Evolutionary conservation across 1,139 yeast genomes (phyloP), one percentile per base, ranked within the genome.

Genomic region (Debaryomyces psychrophilus): DNA sequence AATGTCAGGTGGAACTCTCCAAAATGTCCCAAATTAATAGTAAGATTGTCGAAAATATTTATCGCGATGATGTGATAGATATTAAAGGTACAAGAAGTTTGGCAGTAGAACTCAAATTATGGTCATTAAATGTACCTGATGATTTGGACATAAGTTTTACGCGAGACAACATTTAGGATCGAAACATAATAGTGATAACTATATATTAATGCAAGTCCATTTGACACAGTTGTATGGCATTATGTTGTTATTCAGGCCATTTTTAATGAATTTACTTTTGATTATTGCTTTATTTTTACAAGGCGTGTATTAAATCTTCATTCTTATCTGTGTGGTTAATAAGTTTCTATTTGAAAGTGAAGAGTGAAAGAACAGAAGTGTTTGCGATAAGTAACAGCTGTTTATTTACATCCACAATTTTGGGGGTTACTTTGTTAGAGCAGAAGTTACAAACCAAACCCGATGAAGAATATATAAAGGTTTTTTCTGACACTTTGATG

Each of bases 221-320:
- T 58, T 75, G 20, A 60, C 68, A 8, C 72, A 75, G 47, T 58
- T 77, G 29, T 66, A 67, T 55, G 72, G 76, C 1, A 67, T 76
- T 18, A 65, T 76, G 51, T 56, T 77, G 23, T 58, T 77, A 17
- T 64, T 78, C 28, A 63, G 80, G 18, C 81, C 82, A 8, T 75
- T 77, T 49, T 73, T 74, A 56, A 68, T 74, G 57, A 71, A 68
- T 44, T 55, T 61, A 27, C 41, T 44, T 34, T 34, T 14, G 14
- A 14, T 33, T 33, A 7, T 20, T 33, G 11, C 15, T 33, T 18
- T 57, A 59, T 42, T 68, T 62, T 45, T 65, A 66, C 49, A 64
- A 65, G 12, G 67, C 74, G 1, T 69, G 76, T 51, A 65, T 68
- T 37, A 71, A 68, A 45, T 60, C 74, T 2, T 64, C 75, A 5